A percentile compares a stretch with the other conserved stretches of the same genome.
Evolutionary conservation across 106 monocot species (phyloP).

Genomic region (Dioscorea zingiberensis): DNA sequence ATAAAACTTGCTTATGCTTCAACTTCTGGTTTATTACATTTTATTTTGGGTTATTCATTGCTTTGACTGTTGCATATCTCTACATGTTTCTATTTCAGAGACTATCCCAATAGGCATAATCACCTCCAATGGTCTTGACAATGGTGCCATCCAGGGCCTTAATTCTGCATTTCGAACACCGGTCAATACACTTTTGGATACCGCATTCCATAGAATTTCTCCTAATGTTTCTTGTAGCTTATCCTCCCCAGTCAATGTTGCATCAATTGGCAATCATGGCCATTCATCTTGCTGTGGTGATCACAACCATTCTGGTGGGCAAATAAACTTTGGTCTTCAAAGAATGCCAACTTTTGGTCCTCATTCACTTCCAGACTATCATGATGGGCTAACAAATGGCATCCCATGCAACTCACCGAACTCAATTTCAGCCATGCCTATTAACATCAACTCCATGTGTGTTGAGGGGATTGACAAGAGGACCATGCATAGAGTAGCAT

Average conservation of each 20-base stretch:
- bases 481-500: conserved; percentile 33
- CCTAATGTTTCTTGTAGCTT: conserved; percentile 8
- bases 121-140: conserved; percentile 31
- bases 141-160: conserved; percentile 31
- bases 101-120: conserved; percentile 24
- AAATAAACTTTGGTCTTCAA: conserved; percentile 56
- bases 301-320: conserved; percentile 38
- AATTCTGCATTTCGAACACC: conserved; percentile 32
- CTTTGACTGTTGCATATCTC: neutral
- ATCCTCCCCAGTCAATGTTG: conserved; percentile 19
- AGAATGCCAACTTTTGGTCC: conserved; percentile 32
- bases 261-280: conserved; percentile 18
- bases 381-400: conserved; percentile 35
- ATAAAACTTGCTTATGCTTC: neutral
- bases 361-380: conserved; percentile 71
- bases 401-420: conserved; percentile 37
- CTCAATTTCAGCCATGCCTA: conserved; percentile 29
- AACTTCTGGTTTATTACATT: neutral
- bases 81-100: conserved; percentile 15
- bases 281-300: conserved; percentile 28
- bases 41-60: neutral
- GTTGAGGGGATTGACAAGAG: conserved; percentile 37
- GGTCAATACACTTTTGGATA: conserved; percentile 31
- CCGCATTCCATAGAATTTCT: conserved; percentile 13
- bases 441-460: conserved; percentile 38